phyloP scores from a whole-genome alignment of 306 rosid genomes.

The Rubus idaeus region DNA sequence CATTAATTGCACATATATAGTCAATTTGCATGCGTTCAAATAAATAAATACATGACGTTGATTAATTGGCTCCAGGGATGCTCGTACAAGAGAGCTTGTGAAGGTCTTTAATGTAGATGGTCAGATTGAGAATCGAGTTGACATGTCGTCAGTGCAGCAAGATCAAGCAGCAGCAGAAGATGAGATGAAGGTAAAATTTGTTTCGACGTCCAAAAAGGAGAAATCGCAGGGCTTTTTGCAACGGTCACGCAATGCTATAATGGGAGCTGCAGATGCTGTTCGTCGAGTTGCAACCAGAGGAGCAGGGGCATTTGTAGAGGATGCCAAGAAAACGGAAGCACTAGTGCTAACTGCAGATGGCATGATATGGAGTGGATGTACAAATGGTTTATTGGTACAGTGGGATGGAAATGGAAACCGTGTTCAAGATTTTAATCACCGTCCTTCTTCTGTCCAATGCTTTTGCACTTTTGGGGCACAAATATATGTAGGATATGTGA shows the following conservation, averaged over 20 bases:
- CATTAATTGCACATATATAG: background rate
- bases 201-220: slow-evolving; percentile 76
- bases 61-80: slow-evolving; percentile 62
- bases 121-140: slow-evolving; percentile 82
- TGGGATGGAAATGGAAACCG: slow-evolving; percentile 94
- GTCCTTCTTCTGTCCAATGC: slow-evolving; percentile 77
- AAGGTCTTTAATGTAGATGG: slow-evolving; percentile 93
- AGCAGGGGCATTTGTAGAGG: slow-evolving; percentile 91
- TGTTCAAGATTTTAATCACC: slow-evolving; percentile 74
- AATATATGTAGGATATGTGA: slow-evolving; percentile 78
- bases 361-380: slow-evolving; percentile 92
- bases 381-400: slow-evolving; percentile 86
- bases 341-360: slow-evolving; percentile 71
- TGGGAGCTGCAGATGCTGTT: slow-evolving; percentile 99
- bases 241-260: slow-evolving; percentile 83
- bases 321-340: slow-evolving; percentile 80
- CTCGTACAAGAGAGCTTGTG: slow-evolving; percentile 84
- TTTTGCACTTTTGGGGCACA: slow-evolving; percentile 74
- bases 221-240: slow-evolving; percentile 88
- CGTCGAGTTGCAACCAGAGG: slow-evolving; percentile 95
- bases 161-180: slow-evolving; percentile 79
- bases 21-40: background rate
- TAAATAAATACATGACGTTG: background rate
- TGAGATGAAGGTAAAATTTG: slow-evolving; percentile 78
- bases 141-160: slow-evolving; percentile 68